Evolutionary conservation across 495 filamentous ascomycete genomes (phyloP).

Genomic region (Penicillium maclennaniae): DNA sequence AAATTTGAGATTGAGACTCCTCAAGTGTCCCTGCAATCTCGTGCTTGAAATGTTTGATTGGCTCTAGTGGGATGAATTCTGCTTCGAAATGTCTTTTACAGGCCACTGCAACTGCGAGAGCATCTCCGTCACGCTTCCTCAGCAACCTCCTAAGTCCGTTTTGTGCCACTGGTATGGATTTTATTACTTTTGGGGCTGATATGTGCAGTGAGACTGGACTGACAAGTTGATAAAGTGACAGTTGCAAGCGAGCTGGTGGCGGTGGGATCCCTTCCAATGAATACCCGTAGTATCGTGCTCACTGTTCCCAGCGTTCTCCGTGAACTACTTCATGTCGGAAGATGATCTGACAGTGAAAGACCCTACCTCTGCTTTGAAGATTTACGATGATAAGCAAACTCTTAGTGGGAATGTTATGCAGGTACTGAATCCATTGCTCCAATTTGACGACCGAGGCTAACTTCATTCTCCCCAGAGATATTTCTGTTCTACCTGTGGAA

Average conservation of each 20-base stretch:
- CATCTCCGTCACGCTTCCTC: constrained; percentile 25
- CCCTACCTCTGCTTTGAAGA: constrained; percentile 5
- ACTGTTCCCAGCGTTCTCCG: constrained; percentile 19
- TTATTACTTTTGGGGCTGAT: neutral
- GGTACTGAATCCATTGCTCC: neutral
- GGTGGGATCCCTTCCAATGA: constrained; percentile 2
- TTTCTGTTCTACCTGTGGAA: constrained; percentile 32
- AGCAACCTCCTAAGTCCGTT: constrained; percentile 15
- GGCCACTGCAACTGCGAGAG: constrained; percentile 31
- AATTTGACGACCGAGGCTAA: constrained; percentile 1
- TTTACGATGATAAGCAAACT: constrained; percentile 19
- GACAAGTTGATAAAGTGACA: constrained; percentile 4
- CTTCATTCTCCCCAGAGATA: constrained; percentile 10
- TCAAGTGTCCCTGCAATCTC: neutral
- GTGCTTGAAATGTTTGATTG: neutral
- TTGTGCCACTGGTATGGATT: constrained; percentile 28
- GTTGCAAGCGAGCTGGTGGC: constrained; percentile 24
- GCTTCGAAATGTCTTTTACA: constrained; percentile 18
- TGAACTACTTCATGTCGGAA: constrained; percentile 23
- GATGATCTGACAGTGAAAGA: constrained; percentile 22
- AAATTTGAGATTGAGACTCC: too few species aligned
- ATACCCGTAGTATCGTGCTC: neutral
- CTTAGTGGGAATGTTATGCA: constrained; percentile 12
- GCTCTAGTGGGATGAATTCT: neutral
- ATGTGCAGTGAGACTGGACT: neutral